These are phyloP conservation scores for Dictyostelium citrinum DNA, from an alignment of 78 protist genomes.

Conservation along the genomic window DNA sequence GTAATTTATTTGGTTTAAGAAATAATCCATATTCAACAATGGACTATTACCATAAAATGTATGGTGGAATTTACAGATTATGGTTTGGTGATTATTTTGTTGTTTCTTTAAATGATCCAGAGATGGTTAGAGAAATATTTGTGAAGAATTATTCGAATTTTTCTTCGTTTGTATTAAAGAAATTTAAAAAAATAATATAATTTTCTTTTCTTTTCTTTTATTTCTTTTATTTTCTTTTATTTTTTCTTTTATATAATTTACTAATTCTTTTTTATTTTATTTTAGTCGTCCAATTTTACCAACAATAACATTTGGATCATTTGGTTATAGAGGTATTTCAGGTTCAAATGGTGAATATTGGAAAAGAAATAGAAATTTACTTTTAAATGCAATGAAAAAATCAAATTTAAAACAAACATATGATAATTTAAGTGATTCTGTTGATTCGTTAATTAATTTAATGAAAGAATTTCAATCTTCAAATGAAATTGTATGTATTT, in stretches of 20 bases:
- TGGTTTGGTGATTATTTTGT: conserved; percentile 44
- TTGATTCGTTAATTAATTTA: background rate
- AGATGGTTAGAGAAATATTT: background rate
- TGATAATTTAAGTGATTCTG: background rate
- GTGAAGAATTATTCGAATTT: background rate
- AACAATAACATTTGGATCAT: background rate
- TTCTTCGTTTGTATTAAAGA: background rate
- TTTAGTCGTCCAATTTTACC: conserved; percentile 19
- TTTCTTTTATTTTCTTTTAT: too few species aligned
- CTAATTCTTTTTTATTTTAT: background rate
- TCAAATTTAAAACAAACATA: conserved; percentile 16
- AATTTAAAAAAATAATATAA: background rate
- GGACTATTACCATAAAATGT: background rate
- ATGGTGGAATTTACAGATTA: conserved; percentile 29
- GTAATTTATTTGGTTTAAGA: conserved; percentile 10
- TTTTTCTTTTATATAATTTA: too few species aligned
- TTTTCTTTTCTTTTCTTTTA: too few species aligned
- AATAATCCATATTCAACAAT: background rate
- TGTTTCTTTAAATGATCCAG: background rate
- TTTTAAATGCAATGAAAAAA: conserved; percentile 18
- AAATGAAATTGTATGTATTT: background rate
- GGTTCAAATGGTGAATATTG: background rate
- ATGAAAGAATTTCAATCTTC: background rate
- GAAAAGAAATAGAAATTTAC: background rate
- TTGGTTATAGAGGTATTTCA: background rate